These are phyloP conservation scores for Axilococcus clingmanii DNA, from an alignment of 139 green algal species.

Conservation along the genomic window DNA sequence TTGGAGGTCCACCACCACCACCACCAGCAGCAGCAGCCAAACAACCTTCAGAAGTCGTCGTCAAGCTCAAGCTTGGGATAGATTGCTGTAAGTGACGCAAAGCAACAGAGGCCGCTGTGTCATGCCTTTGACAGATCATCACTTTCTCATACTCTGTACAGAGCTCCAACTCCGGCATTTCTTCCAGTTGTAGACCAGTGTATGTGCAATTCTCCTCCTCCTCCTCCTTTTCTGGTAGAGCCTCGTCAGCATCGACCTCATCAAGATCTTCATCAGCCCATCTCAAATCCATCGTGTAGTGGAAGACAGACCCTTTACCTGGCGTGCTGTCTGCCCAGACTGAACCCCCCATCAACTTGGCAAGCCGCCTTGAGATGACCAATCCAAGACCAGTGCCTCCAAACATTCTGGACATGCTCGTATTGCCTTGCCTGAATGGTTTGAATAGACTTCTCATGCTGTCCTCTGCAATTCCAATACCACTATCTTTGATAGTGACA, in stretches of 20 bases:
- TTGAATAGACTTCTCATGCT: slow-evolving; percentile 28
- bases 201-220: too few species aligned
- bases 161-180: too few species aligned
- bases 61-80: too few species aligned
- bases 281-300: slow-evolving; percentile 39
- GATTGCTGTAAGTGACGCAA: too few species aligned
- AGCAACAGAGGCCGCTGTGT: too few species aligned
- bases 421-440: slow-evolving; percentile 19
- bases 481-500: slow-evolving; percentile 52
- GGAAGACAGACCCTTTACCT: slow-evolving; percentile 46
- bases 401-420: slow-evolving; percentile 33
- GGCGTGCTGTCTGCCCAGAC: slow-evolving; percentile 38
- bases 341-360: slow-evolving; percentile 46
- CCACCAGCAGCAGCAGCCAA: too few species aligned
- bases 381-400: slow-evolving; percentile 56
- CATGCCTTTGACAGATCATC: too few species aligned
- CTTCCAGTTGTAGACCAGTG: too few species aligned
- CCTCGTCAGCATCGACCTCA: neutral
- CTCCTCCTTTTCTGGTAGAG: neutral
- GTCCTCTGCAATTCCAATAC: slow-evolving; percentile 44
- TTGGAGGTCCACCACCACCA: slow-evolving; percentile 3
- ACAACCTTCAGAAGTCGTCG: too few species aligned
- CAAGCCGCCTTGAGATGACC: slow-evolving; percentile 41
- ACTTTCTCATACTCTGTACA: too few species aligned
- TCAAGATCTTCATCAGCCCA: slow-evolving; percentile 1